Percentiles rank a stretch among this genome's conserved stretches.
Evolutionary conservation across 2,329 filamentous ascomycete species (phyloP).

Genomic region (Botrytis porri): DNA sequence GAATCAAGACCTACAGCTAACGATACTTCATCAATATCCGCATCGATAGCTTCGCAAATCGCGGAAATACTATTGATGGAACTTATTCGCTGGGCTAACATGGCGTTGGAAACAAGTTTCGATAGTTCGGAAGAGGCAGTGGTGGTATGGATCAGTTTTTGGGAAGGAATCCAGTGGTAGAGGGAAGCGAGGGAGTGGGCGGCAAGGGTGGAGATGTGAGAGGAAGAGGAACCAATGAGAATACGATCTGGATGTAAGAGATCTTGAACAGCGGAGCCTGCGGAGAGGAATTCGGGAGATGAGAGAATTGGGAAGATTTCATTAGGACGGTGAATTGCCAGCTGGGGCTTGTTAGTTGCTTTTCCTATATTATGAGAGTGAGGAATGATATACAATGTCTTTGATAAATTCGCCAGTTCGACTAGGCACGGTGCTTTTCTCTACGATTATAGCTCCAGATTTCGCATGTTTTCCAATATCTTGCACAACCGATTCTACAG

Average conservation of each 20-base stretch:
- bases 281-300: slow-evolving; percentile 78
- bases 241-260: slow-evolving; percentile 70
- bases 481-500: slow-evolving; percentile 66
- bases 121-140: slow-evolving; percentile 75
- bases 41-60: slow-evolving; percentile 73
- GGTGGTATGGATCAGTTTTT: slow-evolving; percentile 68
- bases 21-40: slow-evolving; percentile 71
- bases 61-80: slow-evolving; percentile 81
- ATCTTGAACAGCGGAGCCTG: slow-evolving; percentile 71
- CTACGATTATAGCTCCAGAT: slow-evolving; percentile 69
- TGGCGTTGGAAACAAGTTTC: slow-evolving; percentile 76
- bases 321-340: slow-evolving; percentile 57
- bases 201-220: slow-evolving; percentile 40
- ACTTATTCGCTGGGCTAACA: slow-evolving; percentile 76
- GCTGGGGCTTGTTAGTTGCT: slow-evolving; percentile 41
- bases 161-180: slow-evolving; percentile 69
- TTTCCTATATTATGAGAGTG: slow-evolving; percentile 20
- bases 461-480: slow-evolving; percentile 66
- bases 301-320: slow-evolving; percentile 72
- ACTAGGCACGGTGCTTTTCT: slow-evolving; percentile 79
- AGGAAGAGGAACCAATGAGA: slow-evolving; percentile 64
- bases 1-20: slow-evolving; percentile 65
- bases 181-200: slow-evolving; percentile 62
- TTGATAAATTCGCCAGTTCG: slow-evolving; percentile 68
- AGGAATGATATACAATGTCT: slow-evolving; percentile 52